A percentile compares a stretch with the other conserved stretches of the same genome.
Evolutionary conservation across 139 green algal species (phyloP).

Genomic region (Mesostigma viride): DNA sequence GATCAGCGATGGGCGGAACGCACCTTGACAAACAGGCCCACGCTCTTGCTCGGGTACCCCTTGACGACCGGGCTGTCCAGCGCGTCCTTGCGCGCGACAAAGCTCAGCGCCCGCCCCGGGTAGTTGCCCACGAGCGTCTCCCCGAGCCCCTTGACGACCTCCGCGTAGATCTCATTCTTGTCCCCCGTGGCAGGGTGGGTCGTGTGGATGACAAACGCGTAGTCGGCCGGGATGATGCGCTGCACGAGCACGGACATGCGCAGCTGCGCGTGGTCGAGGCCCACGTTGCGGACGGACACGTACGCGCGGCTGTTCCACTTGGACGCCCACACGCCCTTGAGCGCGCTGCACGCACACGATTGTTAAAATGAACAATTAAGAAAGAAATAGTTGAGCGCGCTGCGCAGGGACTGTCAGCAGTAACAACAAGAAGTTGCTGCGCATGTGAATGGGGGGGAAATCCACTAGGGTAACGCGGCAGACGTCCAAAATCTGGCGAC

Average conservation of each 20-base stretch:
- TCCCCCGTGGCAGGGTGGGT: slow-evolving; percentile 61
- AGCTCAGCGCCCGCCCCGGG: slow-evolving; percentile 55
- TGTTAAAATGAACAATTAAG: no score
- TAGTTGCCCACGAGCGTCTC: slow-evolving; percentile 73
- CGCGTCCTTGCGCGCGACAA: slow-evolving; percentile 26
- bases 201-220: slow-evolving; percentile 94
- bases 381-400: no score
- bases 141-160: slow-evolving; percentile 72
- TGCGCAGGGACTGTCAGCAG: no score
- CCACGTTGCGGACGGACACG: slow-evolving; percentile 46
- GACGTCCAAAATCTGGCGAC: no score
- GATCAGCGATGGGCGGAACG: no score
- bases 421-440: no score
- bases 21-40: slow-evolving; percentile 17
- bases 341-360: no score
- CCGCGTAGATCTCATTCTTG: slow-evolving; percentile 72
- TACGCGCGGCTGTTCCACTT: slow-evolving; percentile 86
- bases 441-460: no score
- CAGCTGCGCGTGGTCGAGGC: slow-evolving; percentile 44
- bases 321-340: slow-evolving; percentile 73
- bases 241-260: slow-evolving; percentile 83
- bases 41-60: slow-evolving; percentile 37
- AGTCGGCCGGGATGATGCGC: slow-evolving; percentile 57
- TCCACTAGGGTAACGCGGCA: no score
- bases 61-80: not conserved